A percentile compares a stretch with the other conserved stretches of the same genome.
Conservation (phyloP, 495 filamentous ascomycete genomes). For the Trichocladium uniseriatum region DNA sequence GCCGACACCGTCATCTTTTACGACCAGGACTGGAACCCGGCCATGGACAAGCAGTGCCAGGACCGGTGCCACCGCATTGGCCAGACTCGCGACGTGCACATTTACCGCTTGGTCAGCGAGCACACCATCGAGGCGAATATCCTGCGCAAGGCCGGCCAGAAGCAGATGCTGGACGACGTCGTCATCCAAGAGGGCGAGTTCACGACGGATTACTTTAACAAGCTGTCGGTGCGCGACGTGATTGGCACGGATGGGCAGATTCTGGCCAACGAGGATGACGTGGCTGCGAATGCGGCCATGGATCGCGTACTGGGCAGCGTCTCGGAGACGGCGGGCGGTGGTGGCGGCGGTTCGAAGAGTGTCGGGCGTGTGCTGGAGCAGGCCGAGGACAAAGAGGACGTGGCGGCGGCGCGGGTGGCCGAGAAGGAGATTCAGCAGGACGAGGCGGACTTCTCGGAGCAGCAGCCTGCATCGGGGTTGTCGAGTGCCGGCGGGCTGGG, state of each 20-base stretch:
- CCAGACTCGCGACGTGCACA: conserved; percentile 95
- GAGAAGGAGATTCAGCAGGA: conserved; percentile 86
- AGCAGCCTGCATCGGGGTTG: conserved; percentile 42
- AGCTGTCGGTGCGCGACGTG: conserved; percentile 61
- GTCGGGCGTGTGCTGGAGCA: conserved; percentile 63
- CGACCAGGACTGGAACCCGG: conserved; percentile 98
- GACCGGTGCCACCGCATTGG: conserved; percentile 97
- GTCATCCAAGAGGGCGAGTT: conserved; percentile 99
- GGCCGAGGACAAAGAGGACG: conserved; percentile 90
- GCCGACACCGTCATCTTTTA: conserved; percentile 99
- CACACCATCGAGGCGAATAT: conserved; percentile 99
- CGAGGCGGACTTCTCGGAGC: conserved; percentile 85
- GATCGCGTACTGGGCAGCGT: conserved; percentile 68
- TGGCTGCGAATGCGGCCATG: conserved; percentile 70
- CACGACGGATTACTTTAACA: conserved; percentile 95
- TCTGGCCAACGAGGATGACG: conserved; percentile 48
- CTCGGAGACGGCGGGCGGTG: conserved; percentile 25
- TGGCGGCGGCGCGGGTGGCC: conserved; percentile 72
- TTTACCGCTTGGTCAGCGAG: conserved; percentile 94
- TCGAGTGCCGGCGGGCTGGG: conserved; percentile 35
- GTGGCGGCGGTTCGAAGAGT: conserved; percentile 30
- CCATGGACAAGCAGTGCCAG: conserved; percentile 99
- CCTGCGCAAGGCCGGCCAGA: conserved; percentile 89
- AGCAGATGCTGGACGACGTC: conserved; percentile 94
- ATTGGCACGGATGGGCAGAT: conserved; percentile 51